These are phyloP conservation scores for Pseudonitzschia pungens DNA, from an alignment of 108 stramenopile species.

Conservation along the genomic window DNA sequence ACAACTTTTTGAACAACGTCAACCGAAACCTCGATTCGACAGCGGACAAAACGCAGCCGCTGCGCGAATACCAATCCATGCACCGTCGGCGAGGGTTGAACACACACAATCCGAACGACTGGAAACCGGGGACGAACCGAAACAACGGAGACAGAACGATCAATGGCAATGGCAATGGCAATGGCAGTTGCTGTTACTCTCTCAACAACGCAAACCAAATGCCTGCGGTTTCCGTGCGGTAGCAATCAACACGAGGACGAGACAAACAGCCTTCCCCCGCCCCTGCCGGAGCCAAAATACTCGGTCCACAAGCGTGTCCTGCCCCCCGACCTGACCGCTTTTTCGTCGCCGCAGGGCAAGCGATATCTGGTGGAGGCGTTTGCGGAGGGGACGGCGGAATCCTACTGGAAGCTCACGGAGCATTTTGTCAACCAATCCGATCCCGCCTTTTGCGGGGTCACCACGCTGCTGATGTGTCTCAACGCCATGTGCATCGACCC, in stretches of 20 bases:
- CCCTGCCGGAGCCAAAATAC: constrained; percentile 66
- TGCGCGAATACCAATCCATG: background rate
- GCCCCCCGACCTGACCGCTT: constrained; percentile 52
- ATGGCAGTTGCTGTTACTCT: constrained; percentile 3
- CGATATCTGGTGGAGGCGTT: constrained; percentile 42
- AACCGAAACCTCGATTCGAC: constrained; percentile 8
- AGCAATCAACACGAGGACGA: constrained; percentile 32
- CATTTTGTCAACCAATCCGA: constrained; percentile 94
- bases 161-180: constrained; percentile 9
- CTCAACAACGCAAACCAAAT: background rate
- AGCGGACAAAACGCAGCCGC: background rate
- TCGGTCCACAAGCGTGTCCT: constrained; percentile 71
- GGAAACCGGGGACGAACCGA: background rate
- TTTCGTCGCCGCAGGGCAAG: constrained; percentile 53
- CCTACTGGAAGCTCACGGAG: constrained; percentile 74
- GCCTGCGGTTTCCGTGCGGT: constrained; percentile 28
- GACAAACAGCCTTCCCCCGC: constrained; percentile 45
- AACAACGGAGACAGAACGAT: background rate
- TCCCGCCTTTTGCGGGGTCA: constrained; percentile 92
- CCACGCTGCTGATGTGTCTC: constrained; percentile 86
- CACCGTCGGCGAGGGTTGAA: background rate
- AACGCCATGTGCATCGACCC: constrained; percentile 94
- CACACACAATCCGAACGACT: background rate
- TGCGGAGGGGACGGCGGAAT: constrained; percentile 50
- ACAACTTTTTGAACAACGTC: constrained; percentile 9